These are phyloP conservation scores for Exophiala aquamarina DNA, from an alignment of 2,329 filamentous ascomycete species.

Conservation along the genomic window DNA sequence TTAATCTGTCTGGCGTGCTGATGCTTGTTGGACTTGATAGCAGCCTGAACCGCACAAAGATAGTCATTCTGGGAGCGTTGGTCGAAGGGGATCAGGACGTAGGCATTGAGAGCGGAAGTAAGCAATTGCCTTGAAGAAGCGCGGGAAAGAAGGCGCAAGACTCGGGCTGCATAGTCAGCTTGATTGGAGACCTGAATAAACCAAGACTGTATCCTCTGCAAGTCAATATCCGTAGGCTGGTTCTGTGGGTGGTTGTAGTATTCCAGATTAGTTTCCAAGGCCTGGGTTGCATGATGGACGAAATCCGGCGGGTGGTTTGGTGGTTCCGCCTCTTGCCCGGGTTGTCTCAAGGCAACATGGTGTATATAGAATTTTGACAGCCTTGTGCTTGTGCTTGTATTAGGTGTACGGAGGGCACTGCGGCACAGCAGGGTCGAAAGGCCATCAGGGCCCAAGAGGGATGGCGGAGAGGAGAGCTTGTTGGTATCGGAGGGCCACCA, in stretches of 20 bases:
- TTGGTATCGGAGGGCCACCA: constrained; percentile 37
- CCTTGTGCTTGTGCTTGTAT: neutral
- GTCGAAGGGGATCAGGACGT: constrained; percentile 40
- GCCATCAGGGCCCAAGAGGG: too few species aligned
- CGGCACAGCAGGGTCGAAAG: neutral
- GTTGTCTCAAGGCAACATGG: too few species aligned
- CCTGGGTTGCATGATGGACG: too few species aligned
- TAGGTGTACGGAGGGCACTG: neutral
- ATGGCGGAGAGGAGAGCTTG: constrained; percentile 10
- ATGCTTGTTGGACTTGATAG: constrained; percentile 16
- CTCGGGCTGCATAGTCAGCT: constrained; percentile 8
- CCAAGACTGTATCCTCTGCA: neutral
- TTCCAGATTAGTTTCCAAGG: too few species aligned
- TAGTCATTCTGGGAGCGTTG: constrained; percentile 46
- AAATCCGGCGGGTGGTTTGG: too few species aligned
- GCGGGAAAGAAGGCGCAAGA: constrained; percentile 14
- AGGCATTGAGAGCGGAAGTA: constrained; percentile 36
- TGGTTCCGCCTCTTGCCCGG: too few species aligned
- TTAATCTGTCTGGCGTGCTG: constrained; percentile 40
- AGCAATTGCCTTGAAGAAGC: constrained; percentile 1
- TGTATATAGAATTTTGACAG: neutral
- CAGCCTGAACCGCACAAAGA: constrained; percentile 32
- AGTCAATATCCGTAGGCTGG: too few species aligned
- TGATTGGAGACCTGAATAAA: neutral
- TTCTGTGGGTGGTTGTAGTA: too few species aligned